Base-by-base conservation (phyloP, 208 protist species). In the Crithidia brevicula region DNA sequence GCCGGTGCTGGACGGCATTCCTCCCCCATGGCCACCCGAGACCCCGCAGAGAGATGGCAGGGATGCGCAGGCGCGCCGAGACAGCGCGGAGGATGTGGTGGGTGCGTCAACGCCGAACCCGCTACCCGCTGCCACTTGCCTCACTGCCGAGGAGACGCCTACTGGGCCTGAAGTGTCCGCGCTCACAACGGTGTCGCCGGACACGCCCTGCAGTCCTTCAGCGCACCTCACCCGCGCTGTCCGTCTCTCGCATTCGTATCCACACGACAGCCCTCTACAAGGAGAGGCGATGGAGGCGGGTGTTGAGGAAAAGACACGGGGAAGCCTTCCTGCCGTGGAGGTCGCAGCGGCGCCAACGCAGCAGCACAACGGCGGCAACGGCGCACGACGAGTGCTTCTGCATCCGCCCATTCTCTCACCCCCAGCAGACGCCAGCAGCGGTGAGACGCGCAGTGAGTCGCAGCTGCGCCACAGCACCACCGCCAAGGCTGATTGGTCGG, bases 1-100 rank as follows among this genome's bases (percentile, higher is more conserved):
- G 38, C 73, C 73, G 6, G 33, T 67, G 20, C 52, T 69, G 16
- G 67, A 60, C 42, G 54, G 72, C 36, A 68, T 79, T 1, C 59
- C 67, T 4, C 59, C 56, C 10, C 13, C 72, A 28, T 77, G 64
- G 72, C 51, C 58, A 3, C 58, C 23, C 0, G 56, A 53, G 33
- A 58, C 62, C 3, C 47, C 50, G 11, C 36, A 22, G 25, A 54
- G n/a, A 34, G 33, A 0, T 2, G 18, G 22, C 1, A 23, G 0
- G 31, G 18, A n/a, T 23, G 23, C 1, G 28, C 23, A 30, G 23
- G n/a, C 31, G 18, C 15, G 20, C 4, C 16, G 20, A 13, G 42
- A 7, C 36, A 31, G 18, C 15, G 20, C 4, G 10, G 20, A 13
- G 9, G 53, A 42, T 16, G 30, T 13, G 15, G 53, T 0, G n/a